A percentile compares a stretch with the other conserved stretches of the same genome.
Conservation (phyloP, 306 rosid species). For the Luffa acutangula region DNA sequence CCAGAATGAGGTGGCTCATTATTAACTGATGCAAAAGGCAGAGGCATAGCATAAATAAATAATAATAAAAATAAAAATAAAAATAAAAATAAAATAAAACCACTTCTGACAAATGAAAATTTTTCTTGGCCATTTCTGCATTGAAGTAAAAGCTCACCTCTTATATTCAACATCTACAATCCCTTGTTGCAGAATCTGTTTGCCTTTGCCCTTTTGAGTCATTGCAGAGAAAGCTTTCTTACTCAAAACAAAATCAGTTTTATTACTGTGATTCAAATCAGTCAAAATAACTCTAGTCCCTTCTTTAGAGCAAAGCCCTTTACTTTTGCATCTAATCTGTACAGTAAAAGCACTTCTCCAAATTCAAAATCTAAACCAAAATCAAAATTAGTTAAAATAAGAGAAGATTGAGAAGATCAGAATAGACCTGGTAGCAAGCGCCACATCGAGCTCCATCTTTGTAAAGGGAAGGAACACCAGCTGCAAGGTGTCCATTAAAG, state of each 20-base stretch:
- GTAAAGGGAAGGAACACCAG: conserved; percentile 49
- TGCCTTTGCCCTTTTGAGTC: conserved; percentile 41
- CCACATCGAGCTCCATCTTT: conserved; percentile 78
- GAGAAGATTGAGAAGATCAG: not conserved
- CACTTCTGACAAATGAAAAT: no score
- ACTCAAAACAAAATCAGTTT: conserved; percentile 61
- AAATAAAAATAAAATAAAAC: no score
- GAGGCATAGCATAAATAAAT: no score
- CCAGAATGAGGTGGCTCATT: no score
- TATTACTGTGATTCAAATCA: conserved; percentile 46
- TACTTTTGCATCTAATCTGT: conserved; percentile 72
- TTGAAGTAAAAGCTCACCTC: conserved; percentile 27
- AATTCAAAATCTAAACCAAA: no score
- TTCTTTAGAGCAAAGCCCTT: conserved; percentile 23
- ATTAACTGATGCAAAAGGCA: no score
- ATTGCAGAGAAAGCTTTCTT: conserved; percentile 55
- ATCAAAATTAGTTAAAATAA: no score
- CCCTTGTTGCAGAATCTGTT: conserved; percentile 42
- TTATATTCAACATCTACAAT: conserved; percentile 58
- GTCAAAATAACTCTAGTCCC: conserved; percentile 55
- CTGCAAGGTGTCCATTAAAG: conserved; percentile 47
- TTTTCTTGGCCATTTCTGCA: no score
- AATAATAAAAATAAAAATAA: no score
- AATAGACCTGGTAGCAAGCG: conserved; percentile 60
- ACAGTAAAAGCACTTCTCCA: not conserved